Conservation (phyloP, 805 yeast genomes). For the Suhomyces sp. region DNA sequence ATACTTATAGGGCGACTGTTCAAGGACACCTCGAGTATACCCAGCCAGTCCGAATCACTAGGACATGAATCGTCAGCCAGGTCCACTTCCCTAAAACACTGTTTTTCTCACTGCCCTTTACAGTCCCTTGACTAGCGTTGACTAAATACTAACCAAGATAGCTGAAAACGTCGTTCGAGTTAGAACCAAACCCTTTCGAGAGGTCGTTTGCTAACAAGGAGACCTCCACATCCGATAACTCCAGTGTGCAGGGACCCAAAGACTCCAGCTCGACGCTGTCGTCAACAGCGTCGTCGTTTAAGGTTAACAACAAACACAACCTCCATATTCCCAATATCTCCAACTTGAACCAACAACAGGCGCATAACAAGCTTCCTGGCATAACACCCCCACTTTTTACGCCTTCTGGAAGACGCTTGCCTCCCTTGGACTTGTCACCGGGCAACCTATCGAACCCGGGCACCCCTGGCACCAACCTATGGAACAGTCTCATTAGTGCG, state of each 20-base stretch:
- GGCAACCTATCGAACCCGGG: constrained; percentile 39
- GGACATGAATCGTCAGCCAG: not conserved
- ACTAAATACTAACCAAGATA: not conserved
- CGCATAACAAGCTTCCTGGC: constrained; percentile 25
- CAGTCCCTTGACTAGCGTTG: not conserved
- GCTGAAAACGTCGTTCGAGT: constrained; percentile 49
- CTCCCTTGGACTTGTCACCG: constrained; percentile 51
- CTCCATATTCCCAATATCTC: constrained; percentile 34
- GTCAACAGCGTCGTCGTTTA: constrained; percentile 20
- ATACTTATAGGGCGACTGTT: not conserved
- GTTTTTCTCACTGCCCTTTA: not conserved
- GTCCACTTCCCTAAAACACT: not conserved
- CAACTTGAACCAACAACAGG: constrained; percentile 17
- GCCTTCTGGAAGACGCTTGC: constrained; percentile 59
- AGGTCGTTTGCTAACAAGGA: constrained; percentile 81
- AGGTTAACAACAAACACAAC: constrained; percentile 43
- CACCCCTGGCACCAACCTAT: constrained; percentile 49
- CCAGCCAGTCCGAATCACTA: not conserved
- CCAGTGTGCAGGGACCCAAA: constrained; percentile 2
- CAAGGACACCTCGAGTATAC: not conserved
- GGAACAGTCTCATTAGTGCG: constrained; percentile 48
- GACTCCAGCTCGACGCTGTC: constrained; percentile 2
- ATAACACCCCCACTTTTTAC: constrained; percentile 51
- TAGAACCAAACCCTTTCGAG: constrained; percentile 95
- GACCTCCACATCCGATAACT: constrained; percentile 4